Conservation (phyloP, 129 eudicot genomes). For the Deinandra increscens region DNA sequence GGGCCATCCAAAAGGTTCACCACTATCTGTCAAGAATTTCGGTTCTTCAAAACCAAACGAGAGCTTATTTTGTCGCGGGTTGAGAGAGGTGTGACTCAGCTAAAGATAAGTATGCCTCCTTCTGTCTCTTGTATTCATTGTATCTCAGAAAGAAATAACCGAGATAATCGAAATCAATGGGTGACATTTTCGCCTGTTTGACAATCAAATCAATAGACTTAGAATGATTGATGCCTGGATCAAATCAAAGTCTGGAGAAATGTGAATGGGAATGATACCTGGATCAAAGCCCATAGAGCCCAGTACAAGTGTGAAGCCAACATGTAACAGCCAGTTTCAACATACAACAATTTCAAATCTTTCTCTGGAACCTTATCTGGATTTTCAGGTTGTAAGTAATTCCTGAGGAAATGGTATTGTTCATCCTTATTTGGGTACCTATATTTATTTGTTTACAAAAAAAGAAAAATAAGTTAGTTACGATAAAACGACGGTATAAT, state of each 20-base stretch:
- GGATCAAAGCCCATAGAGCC: conserved; percentile 98
- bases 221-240: neutral
- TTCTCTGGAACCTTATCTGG: conserved; percentile 68
- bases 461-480: neutral
- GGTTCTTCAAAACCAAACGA: conserved; percentile 12
- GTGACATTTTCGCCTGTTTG: conserved; percentile 88
- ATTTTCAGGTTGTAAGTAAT: conserved; percentile 67
- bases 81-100: conserved; percentile 44
- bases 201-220: neutral
- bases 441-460: conserved; percentile 11
- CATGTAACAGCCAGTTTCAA: conserved; percentile 75
- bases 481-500: neutral
- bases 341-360: conserved; percentile 59
- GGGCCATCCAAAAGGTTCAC: neutral
- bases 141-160: conserved; percentile 84
- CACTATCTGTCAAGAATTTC: conserved; percentile 15
- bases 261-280: conserved; percentile 44
- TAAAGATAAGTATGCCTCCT: conserved; percentile 45
- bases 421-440: conserved; percentile 90
- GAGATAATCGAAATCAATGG: conserved; percentile 88
- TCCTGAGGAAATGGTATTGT: conserved; percentile 89
- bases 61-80: conserved; percentile 25
- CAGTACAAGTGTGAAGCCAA: conserved; percentile 91
- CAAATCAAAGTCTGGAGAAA: neutral
- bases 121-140: conserved; percentile 76